Percentiles rank a stretch among this genome's conserved stretches.
These are phyloP conservation scores for Penicillium freii DNA, from an alignment of 2,329 filamentous ascomycete species.

Conservation along the genomic window DNA sequence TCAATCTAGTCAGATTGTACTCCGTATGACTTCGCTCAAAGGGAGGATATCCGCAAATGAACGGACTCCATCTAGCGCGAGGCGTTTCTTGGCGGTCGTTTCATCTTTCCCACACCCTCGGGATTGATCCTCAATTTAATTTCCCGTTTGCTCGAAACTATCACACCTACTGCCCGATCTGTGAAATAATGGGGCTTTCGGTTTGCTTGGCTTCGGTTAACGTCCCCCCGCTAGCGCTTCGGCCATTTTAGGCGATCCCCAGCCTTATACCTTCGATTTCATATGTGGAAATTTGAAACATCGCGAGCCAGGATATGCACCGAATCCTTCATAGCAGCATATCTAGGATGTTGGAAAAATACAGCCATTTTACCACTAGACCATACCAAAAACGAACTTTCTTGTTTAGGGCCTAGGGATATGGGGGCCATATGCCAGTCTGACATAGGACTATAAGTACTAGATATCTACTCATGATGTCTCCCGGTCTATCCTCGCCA, in stretches of 20 bases:
- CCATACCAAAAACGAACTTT: no score
- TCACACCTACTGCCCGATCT: background rate
- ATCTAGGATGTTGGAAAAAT: no score
- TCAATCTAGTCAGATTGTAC: background rate
- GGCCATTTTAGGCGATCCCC: background rate
- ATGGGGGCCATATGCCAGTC: no score
- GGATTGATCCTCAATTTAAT: background rate
- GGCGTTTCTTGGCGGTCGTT: slow-evolving; percentile 10
- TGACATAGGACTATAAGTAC: slow-evolving; percentile 2
- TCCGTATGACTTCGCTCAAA: background rate
- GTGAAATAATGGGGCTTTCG: background rate
- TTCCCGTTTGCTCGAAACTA: background rate
- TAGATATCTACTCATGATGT: background rate
- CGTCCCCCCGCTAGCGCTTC: slow-evolving; percentile 2
- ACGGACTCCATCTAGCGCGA: slow-evolving; percentile 5
- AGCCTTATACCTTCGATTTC: background rate
- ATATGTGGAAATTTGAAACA: slow-evolving; percentile 2
- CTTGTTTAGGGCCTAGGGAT: no score
- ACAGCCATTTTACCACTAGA: no score
- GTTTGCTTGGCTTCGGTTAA: slow-evolving; percentile 3
- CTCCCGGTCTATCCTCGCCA: background rate
- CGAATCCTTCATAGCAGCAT: background rate
- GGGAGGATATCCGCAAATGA: slow-evolving; percentile 4
- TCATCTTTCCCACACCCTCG: background rate
- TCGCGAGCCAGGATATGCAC: background rate